phyloP scores from a whole-genome alignment of 2,329 filamentous ascomycete genomes.

The Chrysosporium queenslandicum region DNA sequence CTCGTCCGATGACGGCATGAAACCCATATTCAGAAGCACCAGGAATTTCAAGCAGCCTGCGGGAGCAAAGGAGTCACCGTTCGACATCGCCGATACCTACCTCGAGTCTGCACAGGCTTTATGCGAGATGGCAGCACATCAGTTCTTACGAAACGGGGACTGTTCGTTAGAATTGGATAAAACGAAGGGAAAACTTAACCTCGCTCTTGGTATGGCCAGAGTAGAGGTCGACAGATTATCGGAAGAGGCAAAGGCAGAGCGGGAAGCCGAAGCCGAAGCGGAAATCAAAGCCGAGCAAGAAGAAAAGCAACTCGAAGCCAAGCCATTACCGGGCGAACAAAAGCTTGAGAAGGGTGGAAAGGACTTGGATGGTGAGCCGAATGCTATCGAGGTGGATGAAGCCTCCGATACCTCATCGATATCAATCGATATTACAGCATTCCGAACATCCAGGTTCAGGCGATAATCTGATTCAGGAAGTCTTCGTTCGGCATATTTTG shows the following conservation, averaged over 20 bases:
- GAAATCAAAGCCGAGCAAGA: conserved; percentile 7
- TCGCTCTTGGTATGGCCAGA: conserved; percentile 52
- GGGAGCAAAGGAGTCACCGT: conserved; percentile 35
- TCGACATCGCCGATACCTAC: conserved; percentile 65
- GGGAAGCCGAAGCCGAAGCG: conserved; percentile 17
- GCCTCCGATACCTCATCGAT: conserved; percentile 27
- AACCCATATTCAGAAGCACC: conserved; percentile 10
- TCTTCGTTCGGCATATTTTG: background rate
- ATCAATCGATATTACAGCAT: conserved; percentile 30
- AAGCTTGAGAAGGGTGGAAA: conserved; percentile 10
- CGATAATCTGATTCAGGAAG: conserved; percentile 11
- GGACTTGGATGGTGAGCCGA: conserved; percentile 16
- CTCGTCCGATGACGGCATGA: conserved; percentile 10
- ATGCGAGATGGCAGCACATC: conserved; percentile 79
- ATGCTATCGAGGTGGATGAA: conserved; percentile 31
- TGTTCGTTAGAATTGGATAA: conserved; percentile 66
- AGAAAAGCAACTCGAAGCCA: conserved; percentile 13
- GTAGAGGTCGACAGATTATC: conserved; percentile 50
- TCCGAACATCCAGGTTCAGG: conserved; percentile 24
- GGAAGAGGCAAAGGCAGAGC: conserved; percentile 39
- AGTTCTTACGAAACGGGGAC: conserved; percentile 78
- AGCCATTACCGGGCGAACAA: background rate
- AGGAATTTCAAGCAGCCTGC: conserved; percentile 2
- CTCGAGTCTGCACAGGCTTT: conserved; percentile 70
- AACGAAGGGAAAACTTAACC: conserved; percentile 54